A percentile compares a stretch with the other conserved stretches of the same genome.
These are phyloP conservation scores for Diaporthe sp. DNA, from an alignment of 2,329 filamentous ascomycete species.

Conservation along the genomic window DNA sequence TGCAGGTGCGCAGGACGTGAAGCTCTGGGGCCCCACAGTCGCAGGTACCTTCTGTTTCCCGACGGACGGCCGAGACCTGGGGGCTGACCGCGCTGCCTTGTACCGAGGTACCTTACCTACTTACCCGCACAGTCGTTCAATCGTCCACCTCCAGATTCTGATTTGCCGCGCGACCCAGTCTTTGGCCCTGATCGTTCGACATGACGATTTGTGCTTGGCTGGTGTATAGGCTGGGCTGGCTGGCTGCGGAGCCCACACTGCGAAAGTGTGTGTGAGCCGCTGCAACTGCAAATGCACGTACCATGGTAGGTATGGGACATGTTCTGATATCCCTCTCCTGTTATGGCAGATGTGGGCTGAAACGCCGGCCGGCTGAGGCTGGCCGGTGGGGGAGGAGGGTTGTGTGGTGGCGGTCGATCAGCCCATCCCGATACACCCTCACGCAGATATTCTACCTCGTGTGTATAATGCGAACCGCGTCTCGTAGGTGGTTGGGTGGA, in stretches of 20 bases:
- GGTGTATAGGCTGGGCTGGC: not conserved
- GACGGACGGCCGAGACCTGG: conserved; percentile 17
- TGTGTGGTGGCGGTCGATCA: not conserved
- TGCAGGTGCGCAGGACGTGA: not conserved
- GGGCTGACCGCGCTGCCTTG: not conserved
- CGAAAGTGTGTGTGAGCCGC: not conserved
- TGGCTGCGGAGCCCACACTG: not conserved
- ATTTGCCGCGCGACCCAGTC: conserved; percentile 24
- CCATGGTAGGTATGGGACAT: not conserved
- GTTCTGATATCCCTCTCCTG: not conserved
- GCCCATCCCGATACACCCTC: conserved; percentile 22
- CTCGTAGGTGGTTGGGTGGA: not conserved
- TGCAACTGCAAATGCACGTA: too few relatives aligned
- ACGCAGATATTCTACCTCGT: not conserved
- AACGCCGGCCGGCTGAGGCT: conserved; percentile 21
- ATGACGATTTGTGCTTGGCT: conserved; percentile 10
- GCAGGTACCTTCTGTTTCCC: conserved; percentile 20
- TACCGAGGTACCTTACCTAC: not conserved
- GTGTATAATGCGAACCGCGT: not conserved
- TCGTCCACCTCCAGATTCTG: conserved; percentile 8
- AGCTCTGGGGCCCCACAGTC: conserved; percentile 27
- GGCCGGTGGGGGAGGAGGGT: not conserved
- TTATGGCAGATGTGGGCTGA: conserved; percentile 12
- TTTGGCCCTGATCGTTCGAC: conserved; percentile 4
- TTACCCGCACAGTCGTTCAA: not conserved